Conservation (phyloP, 495 filamentous ascomycete species). For the Elasticomyces elasticus region DNA sequence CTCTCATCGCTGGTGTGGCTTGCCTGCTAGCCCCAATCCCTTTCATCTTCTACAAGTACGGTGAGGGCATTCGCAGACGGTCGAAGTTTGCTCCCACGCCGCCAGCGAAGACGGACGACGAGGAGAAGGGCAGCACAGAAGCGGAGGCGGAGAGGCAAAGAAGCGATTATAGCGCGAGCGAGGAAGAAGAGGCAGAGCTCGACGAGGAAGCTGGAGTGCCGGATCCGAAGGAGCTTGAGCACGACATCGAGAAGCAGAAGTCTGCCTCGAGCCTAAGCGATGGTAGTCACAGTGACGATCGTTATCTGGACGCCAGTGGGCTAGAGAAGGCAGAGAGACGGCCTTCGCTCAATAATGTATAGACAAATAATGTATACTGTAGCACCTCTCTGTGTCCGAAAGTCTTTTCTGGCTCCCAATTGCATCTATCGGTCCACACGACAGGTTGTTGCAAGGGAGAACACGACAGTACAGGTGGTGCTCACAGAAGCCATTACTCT, state of each 20-base stretch:
- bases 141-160: neutral
- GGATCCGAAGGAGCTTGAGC: slow-evolving; percentile 2
- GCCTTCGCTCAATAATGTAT: too few species aligned
- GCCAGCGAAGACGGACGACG: slow-evolving; percentile 17
- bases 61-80: slow-evolving; percentile 36
- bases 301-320: slow-evolving; percentile 10
- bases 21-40: slow-evolving; percentile 37
- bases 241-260: slow-evolving; percentile 8
- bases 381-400: too few species aligned
- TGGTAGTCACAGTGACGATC: neutral
- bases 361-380: too few species aligned
- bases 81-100: slow-evolving; percentile 33
- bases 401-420: too few species aligned
- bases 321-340: slow-evolving; percentile 12
- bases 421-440: too few species aligned
- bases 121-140: slow-evolving; percentile 4
- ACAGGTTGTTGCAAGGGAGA: too few species aligned
- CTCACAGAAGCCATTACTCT: too few species aligned
- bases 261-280: neutral
- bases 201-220: slow-evolving; percentile 12
- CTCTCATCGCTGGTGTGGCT: slow-evolving; percentile 39
- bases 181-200: slow-evolving; percentile 7
- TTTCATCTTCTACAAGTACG: slow-evolving; percentile 44
- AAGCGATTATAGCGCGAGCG: neutral
- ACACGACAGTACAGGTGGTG: too few species aligned